phyloP scores from a whole-genome alignment of 2,329 filamentous ascomycete genomes.

The Podosphaera aphanis region DNA sequence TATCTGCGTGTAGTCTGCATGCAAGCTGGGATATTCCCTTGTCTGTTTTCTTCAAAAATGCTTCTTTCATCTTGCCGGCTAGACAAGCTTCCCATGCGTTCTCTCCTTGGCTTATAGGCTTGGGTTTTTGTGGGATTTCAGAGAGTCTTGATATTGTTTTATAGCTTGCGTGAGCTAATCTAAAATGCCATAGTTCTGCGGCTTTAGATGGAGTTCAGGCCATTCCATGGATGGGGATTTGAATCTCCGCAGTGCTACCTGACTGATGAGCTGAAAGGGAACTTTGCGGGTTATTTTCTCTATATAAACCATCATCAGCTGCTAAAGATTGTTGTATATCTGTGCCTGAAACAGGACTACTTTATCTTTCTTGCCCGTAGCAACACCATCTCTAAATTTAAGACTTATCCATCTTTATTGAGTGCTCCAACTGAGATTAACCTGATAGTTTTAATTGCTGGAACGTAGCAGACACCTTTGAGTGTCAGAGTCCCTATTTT shows the following conservation, averaged over 20 bases:
- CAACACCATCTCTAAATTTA: neutral
- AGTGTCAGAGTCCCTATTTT: neutral
- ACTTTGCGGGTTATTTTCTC: neutral
- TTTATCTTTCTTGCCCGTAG: neutral
- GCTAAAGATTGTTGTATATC: neutral
- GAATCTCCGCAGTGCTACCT: neutral
- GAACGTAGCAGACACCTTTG: neutral
- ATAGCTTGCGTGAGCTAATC: neutral
- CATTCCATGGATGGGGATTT: neutral
- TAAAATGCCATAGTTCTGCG: neutral
- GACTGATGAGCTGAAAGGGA: neutral
- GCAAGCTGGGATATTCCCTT: neutral
- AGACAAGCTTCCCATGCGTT: neutral
- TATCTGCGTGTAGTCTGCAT: neutral
- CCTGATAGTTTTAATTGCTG: neutral
- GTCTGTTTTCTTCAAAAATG: neutral
- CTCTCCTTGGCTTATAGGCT: neutral
- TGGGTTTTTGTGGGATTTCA: neutral
- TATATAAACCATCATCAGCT: neutral
- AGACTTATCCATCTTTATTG: neutral
- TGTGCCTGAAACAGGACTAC: neutral
- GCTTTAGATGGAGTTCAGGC: neutral
- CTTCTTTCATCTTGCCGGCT: neutral
- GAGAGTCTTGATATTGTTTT: neutral
- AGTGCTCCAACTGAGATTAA: neutral